phyloP scores from a whole-genome alignment of 805 yeast genomes.

The Kuraishia hungarica region DNA sequence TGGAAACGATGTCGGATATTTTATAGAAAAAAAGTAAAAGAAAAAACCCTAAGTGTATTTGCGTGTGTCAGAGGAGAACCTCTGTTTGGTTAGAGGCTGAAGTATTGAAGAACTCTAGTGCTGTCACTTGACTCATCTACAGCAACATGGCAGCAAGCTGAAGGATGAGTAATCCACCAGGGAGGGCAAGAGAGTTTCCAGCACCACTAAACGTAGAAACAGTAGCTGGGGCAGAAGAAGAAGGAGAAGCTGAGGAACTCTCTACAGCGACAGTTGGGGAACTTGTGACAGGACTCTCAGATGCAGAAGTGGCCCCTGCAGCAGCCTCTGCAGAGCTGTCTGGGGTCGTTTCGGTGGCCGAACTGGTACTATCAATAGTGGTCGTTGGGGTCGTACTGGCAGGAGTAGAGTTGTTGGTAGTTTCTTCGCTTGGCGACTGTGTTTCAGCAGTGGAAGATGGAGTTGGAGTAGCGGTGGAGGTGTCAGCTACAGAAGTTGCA shows the following conservation, averaged over 20 bases:
- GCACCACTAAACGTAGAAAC: slow-evolving; percentile 8
- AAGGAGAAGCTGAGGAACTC: background rate
- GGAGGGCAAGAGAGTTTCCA: slow-evolving; percentile 8
- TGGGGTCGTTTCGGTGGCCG: slow-evolving; percentile 8
- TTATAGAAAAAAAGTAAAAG: no score
- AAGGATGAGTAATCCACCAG: slow-evolving; percentile 13
- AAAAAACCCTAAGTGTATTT: background rate
- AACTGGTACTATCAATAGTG: slow-evolving; percentile 1
- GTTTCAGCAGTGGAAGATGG: slow-evolving; percentile 10
- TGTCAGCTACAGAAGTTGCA: slow-evolving; percentile 3
- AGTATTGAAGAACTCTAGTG: background rate
- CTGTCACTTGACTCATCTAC: slow-evolving; percentile 2
- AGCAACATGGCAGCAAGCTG: slow-evolving; percentile 13
- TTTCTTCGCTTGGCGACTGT: slow-evolving; percentile 8
- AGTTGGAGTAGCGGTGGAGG: slow-evolving; percentile 11
- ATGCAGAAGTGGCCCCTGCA: slow-evolving; percentile 6
- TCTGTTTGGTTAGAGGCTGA: background rate
- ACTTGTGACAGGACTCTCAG: slow-evolving; percentile 7
- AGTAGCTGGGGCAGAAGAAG: background rate
- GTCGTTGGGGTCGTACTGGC: slow-evolving; percentile 9
- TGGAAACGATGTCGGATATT: background rate
- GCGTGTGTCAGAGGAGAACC: background rate
- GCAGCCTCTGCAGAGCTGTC: background rate
- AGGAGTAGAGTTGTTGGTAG: slow-evolving; percentile 19
- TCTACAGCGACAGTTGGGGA: slow-evolving; percentile 3